These are phyloP conservation scores for Tolypocladium amazonense DNA, from an alignment of 2,329 filamentous ascomycete species.

Conservation along the genomic window DNA sequence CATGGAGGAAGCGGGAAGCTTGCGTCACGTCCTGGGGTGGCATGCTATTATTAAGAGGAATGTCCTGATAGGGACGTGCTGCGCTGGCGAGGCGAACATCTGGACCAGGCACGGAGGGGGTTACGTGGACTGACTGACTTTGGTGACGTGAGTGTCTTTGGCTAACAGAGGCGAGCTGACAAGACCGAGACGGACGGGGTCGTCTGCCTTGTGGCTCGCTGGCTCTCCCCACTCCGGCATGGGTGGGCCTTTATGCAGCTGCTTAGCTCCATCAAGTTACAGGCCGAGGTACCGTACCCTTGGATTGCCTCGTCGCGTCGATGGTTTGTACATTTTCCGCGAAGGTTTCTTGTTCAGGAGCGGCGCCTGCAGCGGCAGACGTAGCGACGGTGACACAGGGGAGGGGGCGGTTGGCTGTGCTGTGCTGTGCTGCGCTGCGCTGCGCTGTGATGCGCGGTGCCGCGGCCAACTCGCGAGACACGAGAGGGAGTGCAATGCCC, in stretches of 20 bases:
- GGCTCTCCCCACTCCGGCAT: background rate
- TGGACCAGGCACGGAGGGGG: background rate
- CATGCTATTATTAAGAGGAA: background rate
- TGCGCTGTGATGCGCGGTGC: background rate
- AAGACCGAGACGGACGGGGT: background rate
- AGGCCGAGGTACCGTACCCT: background rate
- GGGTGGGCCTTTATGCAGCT: background rate
- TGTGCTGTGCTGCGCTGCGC: background rate
- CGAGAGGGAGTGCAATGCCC: background rate
- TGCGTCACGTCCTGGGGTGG: background rate
- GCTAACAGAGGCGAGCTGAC: background rate
- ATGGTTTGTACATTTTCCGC: background rate
- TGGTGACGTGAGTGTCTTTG: background rate
- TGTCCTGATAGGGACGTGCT: background rate
- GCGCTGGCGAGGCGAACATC: background rate
- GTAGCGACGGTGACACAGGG: background rate
- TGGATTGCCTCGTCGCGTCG: background rate
- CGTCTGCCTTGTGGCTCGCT: background rate
- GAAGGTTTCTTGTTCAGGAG: background rate
- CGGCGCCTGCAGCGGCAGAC: background rate
- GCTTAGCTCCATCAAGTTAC: background rate
- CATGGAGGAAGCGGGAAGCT: background rate
- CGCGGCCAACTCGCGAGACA: background rate
- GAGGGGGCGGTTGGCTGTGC: background rate
- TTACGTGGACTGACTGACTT: background rate